Percentiles rank a stretch among this genome's conserved stretches.
These are phyloP conservation scores for Conoideocrella luteorostrata DNA, from an alignment of 2,329 filamentous ascomycete species.

Conservation along the genomic window DNA sequence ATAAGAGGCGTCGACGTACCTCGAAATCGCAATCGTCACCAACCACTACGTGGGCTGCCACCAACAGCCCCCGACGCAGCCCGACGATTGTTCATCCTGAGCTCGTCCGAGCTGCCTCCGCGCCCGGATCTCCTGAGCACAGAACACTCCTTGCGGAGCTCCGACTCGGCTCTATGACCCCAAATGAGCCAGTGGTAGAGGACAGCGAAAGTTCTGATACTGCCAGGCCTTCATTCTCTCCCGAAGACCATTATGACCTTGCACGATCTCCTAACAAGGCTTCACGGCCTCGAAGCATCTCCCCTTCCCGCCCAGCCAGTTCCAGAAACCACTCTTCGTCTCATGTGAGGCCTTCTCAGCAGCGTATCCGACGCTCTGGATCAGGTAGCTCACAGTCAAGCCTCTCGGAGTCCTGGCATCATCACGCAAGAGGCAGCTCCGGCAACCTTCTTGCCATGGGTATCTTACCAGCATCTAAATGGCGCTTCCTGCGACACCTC, in stretches of 20 bases:
- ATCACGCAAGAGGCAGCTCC: slow-evolving; percentile 62
- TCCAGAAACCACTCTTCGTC: slow-evolving; percentile 67
- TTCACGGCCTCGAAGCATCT: slow-evolving; percentile 65
- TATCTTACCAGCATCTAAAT: slow-evolving; percentile 77
- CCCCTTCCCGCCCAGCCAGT: slow-evolving; percentile 69
- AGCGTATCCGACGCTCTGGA: slow-evolving; percentile 77
- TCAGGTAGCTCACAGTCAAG: slow-evolving; percentile 91
- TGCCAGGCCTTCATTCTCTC: slow-evolving; percentile 35
- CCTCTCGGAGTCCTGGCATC: slow-evolving; percentile 57
- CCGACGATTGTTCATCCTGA: slow-evolving; percentile 60
- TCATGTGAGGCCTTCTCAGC: slow-evolving; percentile 61
- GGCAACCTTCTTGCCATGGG: slow-evolving; percentile 69
- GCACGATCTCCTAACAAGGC: slow-evolving; percentile 36
- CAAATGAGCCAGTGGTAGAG: slow-evolving; percentile 43
- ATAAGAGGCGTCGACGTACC: slow-evolving; percentile 80
- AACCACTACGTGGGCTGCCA: slow-evolving; percentile 59
- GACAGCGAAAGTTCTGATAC: slow-evolving; percentile 27
- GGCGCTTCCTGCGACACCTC: slow-evolving; percentile 89
- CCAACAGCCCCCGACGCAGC: slow-evolving; percentile 53
- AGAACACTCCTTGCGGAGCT: slow-evolving; percentile 42
- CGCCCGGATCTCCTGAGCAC: slow-evolving; percentile 56
- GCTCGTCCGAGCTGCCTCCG: slow-evolving; percentile 59
- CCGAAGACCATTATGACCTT: slow-evolving; percentile 41
- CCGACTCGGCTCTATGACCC: slow-evolving; percentile 53
- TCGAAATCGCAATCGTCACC: slow-evolving; percentile 81